Conservation (phyloP, 2,329 filamentous ascomycete species). For the Fusarium mexicanum region DNA sequence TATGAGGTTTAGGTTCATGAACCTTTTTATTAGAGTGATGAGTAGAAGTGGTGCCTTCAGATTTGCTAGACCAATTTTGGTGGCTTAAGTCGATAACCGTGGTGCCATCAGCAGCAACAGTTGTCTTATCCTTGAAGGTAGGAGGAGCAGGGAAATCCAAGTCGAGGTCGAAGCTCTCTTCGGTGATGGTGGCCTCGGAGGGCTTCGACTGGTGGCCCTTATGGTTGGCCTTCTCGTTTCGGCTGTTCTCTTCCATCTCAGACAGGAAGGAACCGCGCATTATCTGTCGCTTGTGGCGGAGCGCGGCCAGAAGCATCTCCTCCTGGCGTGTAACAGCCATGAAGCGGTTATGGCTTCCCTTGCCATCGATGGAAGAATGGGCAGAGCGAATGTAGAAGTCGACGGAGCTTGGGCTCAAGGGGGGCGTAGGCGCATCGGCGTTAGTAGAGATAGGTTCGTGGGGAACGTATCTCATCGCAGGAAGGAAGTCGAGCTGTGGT, state of each 20-base stretch:
- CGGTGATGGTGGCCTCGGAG: slow-evolving; percentile 46
- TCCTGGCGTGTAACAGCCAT: slow-evolving; percentile 69
- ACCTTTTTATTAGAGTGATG: slow-evolving; percentile 23
- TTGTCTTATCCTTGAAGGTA: slow-evolving; percentile 40
- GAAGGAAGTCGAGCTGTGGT: slow-evolving; percentile 24
- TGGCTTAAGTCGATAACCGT: slow-evolving; percentile 38
- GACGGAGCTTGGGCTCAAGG: slow-evolving; percentile 61
- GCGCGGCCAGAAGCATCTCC: slow-evolving; percentile 66
- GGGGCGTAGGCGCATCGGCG: slow-evolving; percentile 58
- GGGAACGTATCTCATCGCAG: slow-evolving; percentile 26
- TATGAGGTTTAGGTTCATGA: slow-evolving; percentile 10
- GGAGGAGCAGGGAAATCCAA: slow-evolving; percentile 51
- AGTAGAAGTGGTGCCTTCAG: background rate
- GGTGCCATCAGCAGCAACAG: slow-evolving; percentile 37
- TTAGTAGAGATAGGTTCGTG: slow-evolving; percentile 41
- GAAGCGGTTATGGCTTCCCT: slow-evolving; percentile 52
- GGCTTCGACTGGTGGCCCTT: slow-evolving; percentile 43
- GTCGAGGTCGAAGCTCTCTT: slow-evolving; percentile 47
- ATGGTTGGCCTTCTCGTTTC: slow-evolving; percentile 11
- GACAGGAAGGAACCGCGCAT: slow-evolving; percentile 61
- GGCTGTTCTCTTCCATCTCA: slow-evolving; percentile 51
- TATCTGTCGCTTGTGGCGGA: slow-evolving; percentile 65
- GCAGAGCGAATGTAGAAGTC: slow-evolving; percentile 58
- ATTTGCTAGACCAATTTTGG: background rate
- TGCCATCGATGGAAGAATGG: slow-evolving; percentile 49